Evolutionary conservation across 768 basidiomycete species (phyloP), one percentile per base, ranked within the genome.

Genomic region (Hygrophorus pudorinus): DNA sequence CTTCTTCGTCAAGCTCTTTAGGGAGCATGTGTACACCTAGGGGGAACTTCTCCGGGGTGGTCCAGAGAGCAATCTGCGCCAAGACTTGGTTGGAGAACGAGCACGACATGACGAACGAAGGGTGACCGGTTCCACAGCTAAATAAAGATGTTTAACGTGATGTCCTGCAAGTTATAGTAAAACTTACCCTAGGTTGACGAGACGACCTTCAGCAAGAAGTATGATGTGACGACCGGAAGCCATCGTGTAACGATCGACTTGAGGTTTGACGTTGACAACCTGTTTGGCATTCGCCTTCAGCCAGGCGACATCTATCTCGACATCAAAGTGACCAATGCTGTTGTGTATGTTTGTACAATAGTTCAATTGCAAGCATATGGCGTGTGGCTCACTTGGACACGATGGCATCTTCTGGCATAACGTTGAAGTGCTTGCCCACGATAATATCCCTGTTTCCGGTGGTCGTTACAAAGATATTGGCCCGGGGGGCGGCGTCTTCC

Each of bases 81-180:
- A 99, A 76, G 50, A 92, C 88, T 68, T 99, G 96, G 78, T 99
- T 99, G 61, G 90, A 69, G 75, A 99, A 99, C 34, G 96, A 99
- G 75, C 93, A 98, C 13, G 94, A 98, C 96, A 99, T 99, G 70
- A 99, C 96, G 67, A 93, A 97, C 35, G 94, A 98, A 29, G 96
- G 94, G 68, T 99, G 94, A 46, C 94, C 94, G 54, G 94, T 98
- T 32, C 91, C 94, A 65, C 94, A 98, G 44, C 83, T 85, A 41
- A 41, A 37, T 7, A 3, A n/a, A 9, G n/a, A 51, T 7, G 13
- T 9, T 33, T 16, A 17, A 27, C 2, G 20, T 41, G 51, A 37
- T 53, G 50, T 48, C 28, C 6, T 12, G 28, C 3, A 45, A 21
- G 35, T 27, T 16, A 42, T 14, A 21, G 30, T 12, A 13, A 11